Evolutionary conservation across 2,329 filamentous ascomycete species (phyloP).

Genomic region (Colletotrichum viniferum): DNA sequence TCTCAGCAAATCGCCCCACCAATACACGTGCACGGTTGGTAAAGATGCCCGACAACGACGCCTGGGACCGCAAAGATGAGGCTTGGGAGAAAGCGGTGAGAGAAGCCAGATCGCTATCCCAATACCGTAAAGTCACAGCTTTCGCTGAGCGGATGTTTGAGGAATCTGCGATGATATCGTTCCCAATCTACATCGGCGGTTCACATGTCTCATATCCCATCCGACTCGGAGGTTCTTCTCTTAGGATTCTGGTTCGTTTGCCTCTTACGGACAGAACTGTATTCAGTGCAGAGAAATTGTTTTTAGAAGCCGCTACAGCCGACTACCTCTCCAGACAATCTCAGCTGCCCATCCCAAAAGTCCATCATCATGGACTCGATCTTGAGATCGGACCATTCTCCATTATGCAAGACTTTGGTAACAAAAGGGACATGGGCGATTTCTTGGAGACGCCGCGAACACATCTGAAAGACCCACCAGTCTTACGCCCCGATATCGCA

Average conservation of each 20-base stretch:
- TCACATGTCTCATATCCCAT: constrained; percentile 31
- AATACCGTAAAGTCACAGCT: constrained; percentile 23
- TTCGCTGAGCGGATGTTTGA: constrained; percentile 23
- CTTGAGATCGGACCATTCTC: no score
- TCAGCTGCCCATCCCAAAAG: constrained; percentile 27
- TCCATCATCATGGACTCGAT: constrained; percentile 23
- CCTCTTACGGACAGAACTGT: constrained; percentile 24
- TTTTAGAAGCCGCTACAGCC: constrained; percentile 26
- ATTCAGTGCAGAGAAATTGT: constrained; percentile 27
- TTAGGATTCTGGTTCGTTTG: constrained; percentile 25
- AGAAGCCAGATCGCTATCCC: constrained; percentile 22
- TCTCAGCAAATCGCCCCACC: no score
- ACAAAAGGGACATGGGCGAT: no score
- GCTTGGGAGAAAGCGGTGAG: constrained; percentile 28
- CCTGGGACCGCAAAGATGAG: constrained; percentile 30
- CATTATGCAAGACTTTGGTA: no score
- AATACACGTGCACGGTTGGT: no score
- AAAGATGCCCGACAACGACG: constrained; percentile 27
- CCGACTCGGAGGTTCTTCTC: constrained; percentile 17
- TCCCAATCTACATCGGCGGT: constrained; percentile 29
- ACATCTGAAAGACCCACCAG: no score
- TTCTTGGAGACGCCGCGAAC: no score
- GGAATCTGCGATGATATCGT: constrained; percentile 20
- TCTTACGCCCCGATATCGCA: neutral
- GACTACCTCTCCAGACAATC: constrained; percentile 22